Evolutionary conservation across 177 flowering plant species (phyloP).

Genomic region (Telopea speciosissima): DNA sequence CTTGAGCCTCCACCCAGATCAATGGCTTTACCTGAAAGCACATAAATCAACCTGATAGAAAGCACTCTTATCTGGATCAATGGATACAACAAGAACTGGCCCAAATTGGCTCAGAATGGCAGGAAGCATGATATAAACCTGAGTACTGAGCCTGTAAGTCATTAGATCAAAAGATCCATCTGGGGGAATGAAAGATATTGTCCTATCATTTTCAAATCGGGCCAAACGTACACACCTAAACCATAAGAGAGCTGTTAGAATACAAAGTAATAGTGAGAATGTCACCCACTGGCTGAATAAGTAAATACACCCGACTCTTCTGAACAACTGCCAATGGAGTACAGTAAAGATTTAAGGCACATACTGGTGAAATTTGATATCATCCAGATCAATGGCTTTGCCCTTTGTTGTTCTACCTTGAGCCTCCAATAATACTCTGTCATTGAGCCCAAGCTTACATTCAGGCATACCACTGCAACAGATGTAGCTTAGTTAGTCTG

Average conservation of each 20-base stretch:
- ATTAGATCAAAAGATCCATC: slow-evolving; percentile 81
- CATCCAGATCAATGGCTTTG: slow-evolving; percentile 77
- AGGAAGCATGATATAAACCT: slow-evolving; percentile 30
- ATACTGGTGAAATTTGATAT: slow-evolving; percentile 80
- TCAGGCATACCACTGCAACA: slow-evolving; percentile 78
- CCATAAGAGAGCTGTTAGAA: slow-evolving; percentile 6
- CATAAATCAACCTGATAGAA: slow-evolving; percentile 1
- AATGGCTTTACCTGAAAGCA: slow-evolving; percentile 60
- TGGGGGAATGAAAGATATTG: slow-evolving; percentile 76
- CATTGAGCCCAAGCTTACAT: slow-evolving; percentile 75
- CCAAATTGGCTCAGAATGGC: neutral
- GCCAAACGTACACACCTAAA: slow-evolving; percentile 75
- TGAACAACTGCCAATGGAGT: neutral
- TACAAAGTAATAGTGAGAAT: neutral
- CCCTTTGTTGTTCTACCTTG: slow-evolving; percentile 73
- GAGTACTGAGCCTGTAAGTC: slow-evolving; percentile 76
- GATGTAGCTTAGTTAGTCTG: slow-evolving; percentile 2
- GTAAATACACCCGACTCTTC: neutral
- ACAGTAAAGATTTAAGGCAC: slow-evolving; percentile 8
- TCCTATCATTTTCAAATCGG: slow-evolving; percentile 73
- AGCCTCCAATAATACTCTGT: slow-evolving; percentile 65
- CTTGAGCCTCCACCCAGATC: slow-evolving; percentile 83
- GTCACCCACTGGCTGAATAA: neutral
- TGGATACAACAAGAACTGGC: neutral
- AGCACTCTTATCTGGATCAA: neutral